Percentiles rank a stretch among this genome's conserved stretches.
phyloP scores from a whole-genome alignment of 768 basidiomycete species.

The Lentinula sp. region DNA sequence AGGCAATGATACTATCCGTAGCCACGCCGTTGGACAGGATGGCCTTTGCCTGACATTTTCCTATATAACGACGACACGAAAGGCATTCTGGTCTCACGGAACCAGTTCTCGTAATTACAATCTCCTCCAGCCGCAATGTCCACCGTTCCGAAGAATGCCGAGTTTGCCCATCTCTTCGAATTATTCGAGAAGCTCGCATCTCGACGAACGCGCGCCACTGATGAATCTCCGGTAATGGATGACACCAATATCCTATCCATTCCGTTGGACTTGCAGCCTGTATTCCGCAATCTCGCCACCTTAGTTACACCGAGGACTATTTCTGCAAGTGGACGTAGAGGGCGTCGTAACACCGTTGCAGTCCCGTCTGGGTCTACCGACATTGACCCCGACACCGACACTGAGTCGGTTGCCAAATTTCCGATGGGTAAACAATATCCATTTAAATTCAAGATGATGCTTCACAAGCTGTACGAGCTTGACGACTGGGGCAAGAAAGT shows the following conservation, averaged over 20 bases:
- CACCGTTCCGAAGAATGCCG: conserved; percentile 31
- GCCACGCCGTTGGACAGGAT: not conserved
- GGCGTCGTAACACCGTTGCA: conserved; percentile 17
- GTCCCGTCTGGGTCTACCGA: conserved; percentile 9
- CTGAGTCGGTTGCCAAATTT: conserved; percentile 32
- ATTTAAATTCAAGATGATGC: conserved; percentile 65
- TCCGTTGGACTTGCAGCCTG: conserved; percentile 28
- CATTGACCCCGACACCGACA: conserved; percentile 16
- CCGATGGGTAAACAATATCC: conserved; percentile 40
- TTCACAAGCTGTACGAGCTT: conserved; percentile 57
- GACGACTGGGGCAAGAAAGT: conserved; percentile 57
- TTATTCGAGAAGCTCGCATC: conserved; percentile 50
- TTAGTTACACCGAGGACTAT: conserved; percentile 11
- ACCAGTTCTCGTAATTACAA: not conserved
- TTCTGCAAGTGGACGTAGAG: not conserved
- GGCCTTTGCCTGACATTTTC: not conserved
- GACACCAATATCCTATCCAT: conserved; percentile 23
- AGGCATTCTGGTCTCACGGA: not conserved
- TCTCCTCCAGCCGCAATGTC: conserved; percentile 2
- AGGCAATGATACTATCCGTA: not conserved
- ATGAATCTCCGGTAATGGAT: conserved; percentile 14
- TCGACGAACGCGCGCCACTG: conserved; percentile 26
- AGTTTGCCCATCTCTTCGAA: conserved; percentile 48
- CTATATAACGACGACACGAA: not conserved
- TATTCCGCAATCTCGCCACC: conserved; percentile 21